These are phyloP conservation scores for Populus davidiana DNA, from an alignment of 345 rosid genomes.

Conservation along the genomic window DNA sequence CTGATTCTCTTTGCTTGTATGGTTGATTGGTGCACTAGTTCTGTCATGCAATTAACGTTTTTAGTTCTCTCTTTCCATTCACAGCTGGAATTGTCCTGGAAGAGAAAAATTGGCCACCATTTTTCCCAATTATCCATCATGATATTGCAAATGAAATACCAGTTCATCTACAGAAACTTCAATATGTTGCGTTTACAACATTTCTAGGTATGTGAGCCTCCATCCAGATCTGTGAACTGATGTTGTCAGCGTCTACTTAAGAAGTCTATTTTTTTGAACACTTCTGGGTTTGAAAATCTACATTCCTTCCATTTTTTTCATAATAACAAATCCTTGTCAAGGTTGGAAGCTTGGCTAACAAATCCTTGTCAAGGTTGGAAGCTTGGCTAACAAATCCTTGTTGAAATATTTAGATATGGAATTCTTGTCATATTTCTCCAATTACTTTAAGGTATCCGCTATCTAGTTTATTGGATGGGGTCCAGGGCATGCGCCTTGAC, in stretches of 20 bases:
- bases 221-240: neutral
- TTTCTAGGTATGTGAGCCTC: conserved; percentile 19
- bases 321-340: neutral
- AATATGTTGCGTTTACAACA: conserved; percentile 36
- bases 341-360: neutral
- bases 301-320: neutral
- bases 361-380: neutral
- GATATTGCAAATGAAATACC: conserved; percentile 34
- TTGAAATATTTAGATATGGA: neutral
- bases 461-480: neutral
- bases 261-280: neutral
- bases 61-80: conserved; percentile 6
- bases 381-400: neutral
- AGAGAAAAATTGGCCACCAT: conserved; percentile 39
- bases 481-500: neutral
- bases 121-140: conserved; percentile 36
- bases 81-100: conserved; percentile 35
- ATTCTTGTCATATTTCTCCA: neutral
- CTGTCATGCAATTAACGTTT: neutral
- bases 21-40: neutral
- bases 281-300: neutral
- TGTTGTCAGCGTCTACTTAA: neutral
- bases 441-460: neutral
- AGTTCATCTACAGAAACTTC: conserved; percentile 28
- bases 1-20: neutral